These are phyloP conservation scores for Clavispora carvajalis DNA, from an alignment of 805 yeast genomes.

Conservation along the genomic window DNA sequence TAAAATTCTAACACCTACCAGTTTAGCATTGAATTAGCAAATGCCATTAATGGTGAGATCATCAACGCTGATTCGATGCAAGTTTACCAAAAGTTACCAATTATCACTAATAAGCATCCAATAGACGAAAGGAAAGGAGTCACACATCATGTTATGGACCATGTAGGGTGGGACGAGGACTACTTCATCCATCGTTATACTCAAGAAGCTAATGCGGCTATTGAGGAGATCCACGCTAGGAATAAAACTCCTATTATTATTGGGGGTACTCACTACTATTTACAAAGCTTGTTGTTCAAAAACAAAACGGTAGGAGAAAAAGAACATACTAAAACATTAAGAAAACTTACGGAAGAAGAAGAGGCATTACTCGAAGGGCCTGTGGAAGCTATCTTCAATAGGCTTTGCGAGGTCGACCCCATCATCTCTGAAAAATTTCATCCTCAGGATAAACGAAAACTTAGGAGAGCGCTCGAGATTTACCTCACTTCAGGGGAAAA, in stretches of 20 bases:
- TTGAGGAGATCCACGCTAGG: conserved; percentile 57
- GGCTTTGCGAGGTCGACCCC: conserved; percentile 59
- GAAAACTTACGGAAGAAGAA: conserved; percentile 30
- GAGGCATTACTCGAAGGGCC: conserved; percentile 49
- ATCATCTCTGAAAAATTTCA: conserved; percentile 75
- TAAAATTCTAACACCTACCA: conserved; percentile 14
- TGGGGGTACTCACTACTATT: conserved; percentile 95
- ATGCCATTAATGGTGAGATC: conserved; percentile 74
- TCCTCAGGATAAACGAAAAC: conserved; percentile 80
- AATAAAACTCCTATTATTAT: conserved; percentile 82
- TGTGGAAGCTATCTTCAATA: conserved; percentile 43
- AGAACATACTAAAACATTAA: conserved; percentile 18
- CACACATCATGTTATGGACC: conserved; percentile 84
- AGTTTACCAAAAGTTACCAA: conserved; percentile 67
- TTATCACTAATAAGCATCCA: conserved; percentile 92
- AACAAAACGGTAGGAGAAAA: conserved; percentile 54
- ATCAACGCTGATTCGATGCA: conserved; percentile 98
- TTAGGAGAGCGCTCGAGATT: conserved; percentile 78
- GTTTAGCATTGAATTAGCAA: conserved; percentile 75
- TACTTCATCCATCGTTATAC: conserved; percentile 78
- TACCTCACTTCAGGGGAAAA: conserved; percentile 58
- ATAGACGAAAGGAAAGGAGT: conserved; percentile 66
- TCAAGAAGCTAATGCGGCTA: conserved; percentile 58
- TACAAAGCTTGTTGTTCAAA: conserved; percentile 69
- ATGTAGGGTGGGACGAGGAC: conserved; percentile 73